A percentile compares a stretch with the other conserved stretches of the same genome.
These are phyloP conservation scores for Sclerotinia minor DNA, from an alignment of 2,329 filamentous ascomycete species.

Conservation along the genomic window DNA sequence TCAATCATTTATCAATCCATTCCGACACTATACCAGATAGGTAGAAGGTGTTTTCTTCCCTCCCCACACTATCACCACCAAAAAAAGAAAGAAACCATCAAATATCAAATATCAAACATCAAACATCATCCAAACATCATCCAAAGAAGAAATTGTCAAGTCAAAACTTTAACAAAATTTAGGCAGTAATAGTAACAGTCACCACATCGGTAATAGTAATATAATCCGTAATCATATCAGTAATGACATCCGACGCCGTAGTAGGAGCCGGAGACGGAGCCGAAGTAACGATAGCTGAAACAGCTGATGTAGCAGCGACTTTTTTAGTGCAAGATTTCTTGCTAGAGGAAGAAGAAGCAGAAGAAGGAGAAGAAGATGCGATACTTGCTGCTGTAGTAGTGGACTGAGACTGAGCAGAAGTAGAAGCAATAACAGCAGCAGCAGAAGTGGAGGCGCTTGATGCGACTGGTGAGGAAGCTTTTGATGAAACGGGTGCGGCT, in stretches of 20 bases:
- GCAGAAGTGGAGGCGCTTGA: background rate
- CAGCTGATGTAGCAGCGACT: background rate
- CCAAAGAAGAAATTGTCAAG: background rate
- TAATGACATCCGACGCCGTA: background rate
- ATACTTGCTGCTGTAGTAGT: background rate
- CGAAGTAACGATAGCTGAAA: background rate
- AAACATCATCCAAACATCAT: background rate
- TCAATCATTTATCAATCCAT: background rate
- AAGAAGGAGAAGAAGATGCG: background rate
- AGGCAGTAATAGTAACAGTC: slow-evolving; percentile 18
- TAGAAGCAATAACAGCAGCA: background rate
- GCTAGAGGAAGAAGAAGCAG: background rate
- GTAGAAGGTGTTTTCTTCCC: background rate
- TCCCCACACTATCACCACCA: no score
- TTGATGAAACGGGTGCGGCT: background rate
- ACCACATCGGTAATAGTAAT: slow-evolving; percentile 11
- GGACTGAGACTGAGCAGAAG: background rate
- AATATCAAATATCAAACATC: no score
- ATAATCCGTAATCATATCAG: slow-evolving; percentile 11
- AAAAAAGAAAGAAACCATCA: background rate
- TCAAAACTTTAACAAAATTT: background rate
- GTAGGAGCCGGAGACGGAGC: slow-evolving; percentile 1
- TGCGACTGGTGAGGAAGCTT: background rate
- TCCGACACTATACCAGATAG: background rate
- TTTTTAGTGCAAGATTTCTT: slow-evolving; percentile 12